phyloP scores from a whole-genome alignment of 176 grass and related monocot species.

The Paspalum notatum region DNA sequence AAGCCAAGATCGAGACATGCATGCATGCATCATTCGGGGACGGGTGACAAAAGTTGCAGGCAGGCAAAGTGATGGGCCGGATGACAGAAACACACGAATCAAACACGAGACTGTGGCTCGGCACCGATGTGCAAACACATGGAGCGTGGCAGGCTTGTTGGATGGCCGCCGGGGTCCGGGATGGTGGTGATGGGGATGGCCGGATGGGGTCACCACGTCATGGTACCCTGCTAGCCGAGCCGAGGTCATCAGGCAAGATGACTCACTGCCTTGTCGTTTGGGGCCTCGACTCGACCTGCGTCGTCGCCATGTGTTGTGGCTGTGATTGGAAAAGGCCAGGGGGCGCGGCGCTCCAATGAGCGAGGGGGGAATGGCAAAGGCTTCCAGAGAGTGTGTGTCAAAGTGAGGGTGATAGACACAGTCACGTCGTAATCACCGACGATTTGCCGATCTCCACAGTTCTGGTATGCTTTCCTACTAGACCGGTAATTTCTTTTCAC shows the following conservation, averaged over 20 bases:
- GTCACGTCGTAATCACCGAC: neutral
- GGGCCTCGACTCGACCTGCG: neutral
- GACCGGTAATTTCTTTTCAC: neutral
- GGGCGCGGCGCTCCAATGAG: too few relatives aligned
- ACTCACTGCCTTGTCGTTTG: conserved; percentile 22
- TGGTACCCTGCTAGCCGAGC: neutral
- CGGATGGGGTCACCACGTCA: conserved; percentile 6
- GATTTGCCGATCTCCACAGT: neutral
- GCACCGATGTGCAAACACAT: neutral
- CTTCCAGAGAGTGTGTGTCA: too few relatives aligned
- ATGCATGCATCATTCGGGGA: too few relatives aligned
- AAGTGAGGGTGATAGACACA: too few relatives aligned
- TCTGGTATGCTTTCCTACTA: neutral
- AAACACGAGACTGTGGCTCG: neutral
- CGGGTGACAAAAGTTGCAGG: neutral
- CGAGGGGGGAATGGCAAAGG: too few relatives aligned
- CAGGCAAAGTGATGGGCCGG: neutral
- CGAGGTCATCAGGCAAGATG: too few relatives aligned
- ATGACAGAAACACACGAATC: neutral
- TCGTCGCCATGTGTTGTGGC: neutral
- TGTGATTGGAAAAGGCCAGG: neutral
- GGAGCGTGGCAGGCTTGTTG: neutral
- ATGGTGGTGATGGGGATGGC: neutral
- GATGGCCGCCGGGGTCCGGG: neutral
- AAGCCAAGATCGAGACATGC: too few relatives aligned